Evolutionary conservation across 139 green algal species (phyloP), one percentile per base, ranked within the genome.

Genomic region (Prasinococcaceae sp.): DNA sequence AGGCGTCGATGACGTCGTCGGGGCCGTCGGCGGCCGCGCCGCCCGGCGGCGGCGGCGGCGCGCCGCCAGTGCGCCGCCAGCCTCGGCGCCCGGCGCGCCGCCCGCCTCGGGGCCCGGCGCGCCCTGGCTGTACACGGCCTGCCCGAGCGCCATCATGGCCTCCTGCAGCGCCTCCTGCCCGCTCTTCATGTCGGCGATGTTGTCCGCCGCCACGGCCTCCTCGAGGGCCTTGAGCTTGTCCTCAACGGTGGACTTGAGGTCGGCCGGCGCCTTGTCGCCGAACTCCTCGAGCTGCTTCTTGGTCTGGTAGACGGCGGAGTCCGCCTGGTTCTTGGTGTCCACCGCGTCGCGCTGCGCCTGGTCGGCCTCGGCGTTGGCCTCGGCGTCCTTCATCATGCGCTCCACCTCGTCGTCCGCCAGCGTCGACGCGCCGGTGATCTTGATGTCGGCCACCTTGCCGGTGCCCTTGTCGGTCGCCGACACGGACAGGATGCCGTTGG

Each of bases 211-310:
- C 30, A 84, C 64, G 3, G 76, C 73, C 50, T 82, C 73, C 69
- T 81, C 79, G 19, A 98, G 66, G 23, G 73, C 74, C 1, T 44
- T 61, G 6, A 94, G 39, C 73, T 88, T 88, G 17, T 35, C 79
- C 66, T 96, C 79, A 3, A 97, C 76, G 74, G 85, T 89, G n/a
- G 50, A 12, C 79, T 92, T 86, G 48, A 42, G 17, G 6, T 60
- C 48, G 17, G 36, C 48, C 25, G 40, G 37, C 24, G 75, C 68
- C 79, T 98, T 98, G 61, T 88, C 90, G 9, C 70, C 84, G 55
- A 96, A 79, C 75, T 98, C 90, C 71, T 94, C 88, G 24, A 98
- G 48, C 80, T 97, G 90, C 83, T 97, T 97, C 79, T 96, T 77
- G 17, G 86, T 93, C 61, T 72, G 66, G 49, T 76, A 76, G 3